Percentiles rank a stretch among this genome's conserved stretches.
Conservation (phyloP, 1,284 basidiomycete genomes). For the Trametes hirsuta region DNA sequence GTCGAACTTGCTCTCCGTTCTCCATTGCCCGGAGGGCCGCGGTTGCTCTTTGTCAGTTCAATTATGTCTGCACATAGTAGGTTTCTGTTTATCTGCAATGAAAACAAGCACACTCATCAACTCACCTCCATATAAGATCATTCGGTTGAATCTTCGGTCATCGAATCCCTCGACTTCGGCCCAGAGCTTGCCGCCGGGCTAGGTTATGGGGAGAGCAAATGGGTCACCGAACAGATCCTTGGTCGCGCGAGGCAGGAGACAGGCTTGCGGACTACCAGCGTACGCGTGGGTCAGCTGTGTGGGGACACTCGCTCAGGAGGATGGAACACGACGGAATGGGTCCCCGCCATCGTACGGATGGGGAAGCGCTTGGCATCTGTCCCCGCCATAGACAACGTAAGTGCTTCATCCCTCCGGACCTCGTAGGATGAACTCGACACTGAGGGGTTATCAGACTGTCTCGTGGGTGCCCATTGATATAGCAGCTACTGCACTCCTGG, state of each 20-base stretch:
- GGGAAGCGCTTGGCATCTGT: conserved; percentile 17
- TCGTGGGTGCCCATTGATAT: conserved; percentile 29
- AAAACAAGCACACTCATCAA: neutral
- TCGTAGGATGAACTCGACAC: neutral
- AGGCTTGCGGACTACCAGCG: conserved; percentile 13
- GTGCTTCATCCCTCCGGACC: neutral
- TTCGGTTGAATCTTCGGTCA: neutral
- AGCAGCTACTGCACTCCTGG: conserved; percentile 27
- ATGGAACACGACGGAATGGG: conserved; percentile 28
- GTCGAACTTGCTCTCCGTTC: conserved; percentile 44
- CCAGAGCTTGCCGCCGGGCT: conserved; percentile 14
- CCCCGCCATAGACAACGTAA: conserved; percentile 19
- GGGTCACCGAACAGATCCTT: conserved; percentile 25
- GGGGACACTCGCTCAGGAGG: conserved; percentile 22
- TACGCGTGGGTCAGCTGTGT: conserved; percentile 26
- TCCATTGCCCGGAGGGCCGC: conserved; percentile 18
- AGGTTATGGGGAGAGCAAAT: conserved; percentile 28
- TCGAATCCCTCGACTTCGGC: conserved; percentile 12
- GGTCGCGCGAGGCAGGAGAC: conserved; percentile 8
- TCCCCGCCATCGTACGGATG: conserved; percentile 18
- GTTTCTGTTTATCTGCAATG: neutral
- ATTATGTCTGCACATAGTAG: conserved; percentile 20
- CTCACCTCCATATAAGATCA: conserved; percentile 7
- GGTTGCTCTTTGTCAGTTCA: conserved; percentile 36
- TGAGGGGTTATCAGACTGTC: conserved; percentile 6